These are phyloP conservation scores for Jimgerdemannia flammicorona DNA, from an alignment of 192 early-diverging fungal genomes.

Conservation along the genomic window DNA sequence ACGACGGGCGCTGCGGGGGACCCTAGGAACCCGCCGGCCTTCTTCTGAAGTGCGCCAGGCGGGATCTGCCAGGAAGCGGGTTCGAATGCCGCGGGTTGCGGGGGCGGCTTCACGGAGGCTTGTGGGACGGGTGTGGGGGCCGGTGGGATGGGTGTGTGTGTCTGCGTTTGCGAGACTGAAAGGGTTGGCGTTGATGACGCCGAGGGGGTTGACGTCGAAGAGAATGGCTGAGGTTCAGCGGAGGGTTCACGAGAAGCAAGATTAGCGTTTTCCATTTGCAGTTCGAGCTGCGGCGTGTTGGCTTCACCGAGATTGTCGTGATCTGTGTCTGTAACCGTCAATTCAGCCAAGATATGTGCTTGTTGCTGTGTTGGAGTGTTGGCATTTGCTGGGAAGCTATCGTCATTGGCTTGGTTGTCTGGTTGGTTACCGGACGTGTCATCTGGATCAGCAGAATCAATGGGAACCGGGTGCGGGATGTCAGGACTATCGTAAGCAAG, in stretches of 20 bases:
- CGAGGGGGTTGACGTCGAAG: background rate
- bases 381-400: background rate
- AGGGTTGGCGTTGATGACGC: background rate
- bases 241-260: background rate
- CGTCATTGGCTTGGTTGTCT: background rate
- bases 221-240: background rate
- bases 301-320: background rate
- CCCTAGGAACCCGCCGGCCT: background rate
- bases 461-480: background rate
- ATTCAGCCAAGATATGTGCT: background rate
- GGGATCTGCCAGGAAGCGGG: slow-evolving; percentile 48
- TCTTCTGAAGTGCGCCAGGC: slow-evolving; percentile 23
- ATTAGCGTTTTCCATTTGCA: background rate
- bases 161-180: background rate
- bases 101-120: background rate
- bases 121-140: background rate
- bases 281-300: background rate
- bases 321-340: background rate
- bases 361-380: background rate
- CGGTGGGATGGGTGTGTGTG: background rate
- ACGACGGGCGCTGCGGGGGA: background rate
- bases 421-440: background rate
- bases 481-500: background rate
- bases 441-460: background rate
- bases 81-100: slow-evolving; percentile 13